Conservation (phyloP, 2,329 filamentous ascomycete genomes). For the Aaosphaeria arxii region DNA sequence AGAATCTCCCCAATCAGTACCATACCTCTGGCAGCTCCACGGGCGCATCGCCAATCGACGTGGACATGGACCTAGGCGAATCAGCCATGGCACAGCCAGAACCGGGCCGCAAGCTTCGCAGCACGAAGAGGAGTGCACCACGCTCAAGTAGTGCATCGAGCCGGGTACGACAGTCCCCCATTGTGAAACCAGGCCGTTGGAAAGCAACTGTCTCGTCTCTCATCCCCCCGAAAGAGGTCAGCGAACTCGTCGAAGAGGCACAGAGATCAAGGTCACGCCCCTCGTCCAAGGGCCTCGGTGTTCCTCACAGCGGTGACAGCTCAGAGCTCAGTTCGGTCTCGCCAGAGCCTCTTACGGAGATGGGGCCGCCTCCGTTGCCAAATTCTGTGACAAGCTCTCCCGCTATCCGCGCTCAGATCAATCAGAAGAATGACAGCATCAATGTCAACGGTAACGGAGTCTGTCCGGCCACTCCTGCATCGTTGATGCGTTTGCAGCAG, state of each 20-base stretch:
- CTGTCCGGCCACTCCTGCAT: slow-evolving; percentile 71
- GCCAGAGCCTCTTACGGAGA: slow-evolving; percentile 49
- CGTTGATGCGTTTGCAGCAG: slow-evolving; percentile 64
- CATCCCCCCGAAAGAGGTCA: slow-evolving; percentile 46
- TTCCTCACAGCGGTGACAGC: slow-evolving; percentile 32
- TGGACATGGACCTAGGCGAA: slow-evolving; percentile 44
- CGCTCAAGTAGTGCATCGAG: slow-evolving; percentile 40
- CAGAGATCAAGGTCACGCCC: slow-evolving; percentile 21
- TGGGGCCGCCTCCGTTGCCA: slow-evolving; percentile 62
- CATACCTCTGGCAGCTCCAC: slow-evolving; percentile 49
- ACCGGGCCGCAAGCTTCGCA: slow-evolving; percentile 37
- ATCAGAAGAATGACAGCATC: slow-evolving; percentile 28
- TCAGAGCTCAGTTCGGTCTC: slow-evolving; percentile 50
- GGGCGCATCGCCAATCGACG: slow-evolving; percentile 47
- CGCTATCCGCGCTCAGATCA: slow-evolving; percentile 53
- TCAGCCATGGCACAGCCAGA: slow-evolving; percentile 38
- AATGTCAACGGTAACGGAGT: slow-evolving; percentile 1
- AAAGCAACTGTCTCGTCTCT: slow-evolving; percentile 44
- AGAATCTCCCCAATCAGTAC: slow-evolving; percentile 36
- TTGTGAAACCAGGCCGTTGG: slow-evolving; percentile 61
- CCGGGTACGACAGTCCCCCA: slow-evolving; percentile 68
- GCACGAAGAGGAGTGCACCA: slow-evolving; percentile 52
- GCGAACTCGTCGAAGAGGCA: slow-evolving; percentile 38
- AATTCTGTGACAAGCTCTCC: slow-evolving; percentile 66
- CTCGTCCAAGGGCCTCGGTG: slow-evolving; percentile 18